Conservation (phyloP, 164 flowering plant genomes). For the Paratinospora sagittata region DNA sequence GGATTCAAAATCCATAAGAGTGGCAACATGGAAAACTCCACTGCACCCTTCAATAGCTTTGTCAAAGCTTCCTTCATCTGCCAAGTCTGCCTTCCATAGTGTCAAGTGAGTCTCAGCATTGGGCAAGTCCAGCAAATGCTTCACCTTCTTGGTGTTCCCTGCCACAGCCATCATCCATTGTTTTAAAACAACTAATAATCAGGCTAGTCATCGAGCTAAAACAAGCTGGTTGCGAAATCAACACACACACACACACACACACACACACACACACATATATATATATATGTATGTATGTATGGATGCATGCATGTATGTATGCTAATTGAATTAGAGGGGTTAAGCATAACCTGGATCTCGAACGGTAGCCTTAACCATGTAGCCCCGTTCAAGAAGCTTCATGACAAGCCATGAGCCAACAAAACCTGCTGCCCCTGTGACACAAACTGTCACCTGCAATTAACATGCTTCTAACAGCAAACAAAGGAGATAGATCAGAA, state of each 20-base stretch:
- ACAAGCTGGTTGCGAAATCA: neutral
- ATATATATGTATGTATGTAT: too few relatives aligned
- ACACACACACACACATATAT: too few relatives aligned
- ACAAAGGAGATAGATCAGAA: neutral
- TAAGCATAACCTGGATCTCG: constrained; percentile 3
- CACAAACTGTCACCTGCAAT: constrained; percentile 33
- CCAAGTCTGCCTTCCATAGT: too few relatives aligned
- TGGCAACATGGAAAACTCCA: too few relatives aligned
- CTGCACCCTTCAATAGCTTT: too few relatives aligned
- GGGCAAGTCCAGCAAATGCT: too few relatives aligned
- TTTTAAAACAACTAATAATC: too few relatives aligned
- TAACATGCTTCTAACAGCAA: constrained; percentile 19
- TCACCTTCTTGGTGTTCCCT: constrained; percentile 61
- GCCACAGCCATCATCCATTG: constrained; percentile 6
- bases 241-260: too few relatives aligned
- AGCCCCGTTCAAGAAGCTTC: constrained; percentile 42
- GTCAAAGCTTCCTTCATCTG: too few relatives aligned
- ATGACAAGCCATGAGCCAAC: constrained; percentile 58
- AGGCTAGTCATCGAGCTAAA: neutral
- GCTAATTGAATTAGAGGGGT: neutral
- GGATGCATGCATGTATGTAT: too few relatives aligned
- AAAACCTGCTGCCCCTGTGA: constrained; percentile 50
- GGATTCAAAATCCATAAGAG: too few relatives aligned
- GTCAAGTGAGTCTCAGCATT: too few relatives aligned
- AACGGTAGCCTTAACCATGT: constrained; percentile 43